Conservation (phyloP, 202 grass and related monocot genomes). For the Eragrostis tef region DNA sequence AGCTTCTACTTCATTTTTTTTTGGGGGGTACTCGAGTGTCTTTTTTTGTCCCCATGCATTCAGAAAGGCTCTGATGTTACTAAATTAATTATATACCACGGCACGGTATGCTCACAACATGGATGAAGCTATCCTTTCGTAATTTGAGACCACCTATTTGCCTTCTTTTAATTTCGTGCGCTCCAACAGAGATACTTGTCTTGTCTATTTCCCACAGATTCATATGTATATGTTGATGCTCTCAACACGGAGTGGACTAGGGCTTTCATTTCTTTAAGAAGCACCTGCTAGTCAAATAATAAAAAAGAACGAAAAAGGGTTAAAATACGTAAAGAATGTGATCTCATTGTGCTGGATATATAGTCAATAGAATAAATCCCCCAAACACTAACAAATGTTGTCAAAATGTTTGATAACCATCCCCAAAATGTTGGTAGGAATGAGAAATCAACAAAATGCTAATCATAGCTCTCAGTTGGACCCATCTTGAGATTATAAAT, state of each 20-base stretch:
- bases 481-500: slow-evolving; percentile 13
- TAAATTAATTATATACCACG: too few relatives aligned
- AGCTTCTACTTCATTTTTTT: too few relatives aligned
- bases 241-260: too few relatives aligned
- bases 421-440: background rate
- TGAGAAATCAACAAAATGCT: background rate
- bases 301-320: background rate
- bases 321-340: background rate
- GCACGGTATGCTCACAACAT: too few relatives aligned
- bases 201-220: too few relatives aligned
- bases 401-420: background rate
- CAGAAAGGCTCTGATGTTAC: too few relatives aligned
- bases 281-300: background rate
- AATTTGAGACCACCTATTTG: background rate
- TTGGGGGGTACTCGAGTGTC: too few relatives aligned
- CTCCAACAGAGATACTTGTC: too few relatives aligned
- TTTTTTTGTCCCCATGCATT: too few relatives aligned
- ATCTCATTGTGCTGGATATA: background rate
- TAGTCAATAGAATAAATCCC: background rate
- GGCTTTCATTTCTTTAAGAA: background rate
- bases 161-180: background rate
- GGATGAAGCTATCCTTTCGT: too few relatives aligned
- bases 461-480: background rate
- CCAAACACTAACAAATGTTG: background rate
- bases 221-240: too few relatives aligned